Evolutionary conservation across 441 rosid species (phyloP), one percentile per base, ranked within the genome.

Genomic region (Eruca vesicaria): DNA sequence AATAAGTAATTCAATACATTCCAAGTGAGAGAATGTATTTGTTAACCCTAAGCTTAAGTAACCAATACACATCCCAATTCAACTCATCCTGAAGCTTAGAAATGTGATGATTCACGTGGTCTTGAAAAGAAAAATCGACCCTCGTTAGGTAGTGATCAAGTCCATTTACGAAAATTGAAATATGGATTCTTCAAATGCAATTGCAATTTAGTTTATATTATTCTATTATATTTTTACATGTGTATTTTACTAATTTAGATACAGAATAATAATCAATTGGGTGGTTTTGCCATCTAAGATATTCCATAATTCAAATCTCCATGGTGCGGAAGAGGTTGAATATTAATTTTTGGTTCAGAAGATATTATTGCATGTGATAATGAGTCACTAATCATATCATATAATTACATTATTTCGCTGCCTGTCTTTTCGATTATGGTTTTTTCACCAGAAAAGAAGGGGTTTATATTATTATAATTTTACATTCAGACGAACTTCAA

Each of bases 351-450:
- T 14, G 53, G 52, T 72, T 29, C 38, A 66, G 21, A 62, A 15
- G 5, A 71, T 65, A 72, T 72, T 36, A 66, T 50, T 52, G 81
- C 81, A 78, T 72, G 77, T 78, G 81, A 60, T 2, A 15, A 78
- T 67, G n/a, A 61, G 67, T 59, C 63, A 76, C 50, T 43, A 43
- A 43, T 38, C 23, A 58, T 29, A 29, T 65, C 72, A 35, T 50
- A 66, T 77, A 35, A 58, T 65, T 59, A n/a, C 50, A 71, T 66
- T 66, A 71, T 58, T 66, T 60, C 33, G 64, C 16, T 65, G 68
- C 57, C 57, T 19, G 2, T 9, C 57, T 14, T 33, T 7, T 33
- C 8, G 36, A 33, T 33, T 33, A 8, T 33, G 36, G 36, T 33
- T 35, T 1, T 20, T 19, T 7, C 23, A 9, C n/a, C 76, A 21